phyloP scores from a whole-genome alignment of 177 flowering plant species.

The Tripterygium wilfordii region DNA sequence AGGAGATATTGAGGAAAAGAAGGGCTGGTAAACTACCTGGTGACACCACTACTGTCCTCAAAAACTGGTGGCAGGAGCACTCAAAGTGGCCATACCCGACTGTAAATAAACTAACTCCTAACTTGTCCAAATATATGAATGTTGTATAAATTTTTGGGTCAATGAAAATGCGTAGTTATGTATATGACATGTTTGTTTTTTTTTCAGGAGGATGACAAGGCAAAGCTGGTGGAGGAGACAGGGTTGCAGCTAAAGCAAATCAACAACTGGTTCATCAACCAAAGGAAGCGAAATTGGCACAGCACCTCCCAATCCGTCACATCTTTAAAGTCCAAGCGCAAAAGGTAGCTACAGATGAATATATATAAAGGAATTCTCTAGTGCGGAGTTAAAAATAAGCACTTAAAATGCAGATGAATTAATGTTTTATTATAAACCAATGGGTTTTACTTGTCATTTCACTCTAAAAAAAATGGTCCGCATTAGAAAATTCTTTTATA shows the following conservation, averaged over 20 bases:
- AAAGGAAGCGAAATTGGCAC: constrained; percentile 95
- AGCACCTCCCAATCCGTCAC: constrained; percentile 75
- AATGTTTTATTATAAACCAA: too few relatives aligned
- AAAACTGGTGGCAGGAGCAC: constrained; percentile 95
- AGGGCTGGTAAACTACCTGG: constrained; percentile 98
- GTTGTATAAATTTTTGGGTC: too few relatives aligned
- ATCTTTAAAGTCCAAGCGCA: constrained; percentile 84
- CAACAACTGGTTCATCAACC: too few relatives aligned
- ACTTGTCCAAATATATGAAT: too few relatives aligned
- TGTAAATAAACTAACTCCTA: too few relatives aligned
- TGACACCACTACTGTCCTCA: constrained; percentile 88
- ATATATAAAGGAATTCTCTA: background rate
- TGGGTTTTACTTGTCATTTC: too few relatives aligned
- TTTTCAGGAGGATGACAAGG: constrained; percentile 90
- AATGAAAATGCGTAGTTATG: too few relatives aligned
- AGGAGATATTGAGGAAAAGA: constrained; percentile 87
- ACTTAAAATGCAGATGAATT: background rate
- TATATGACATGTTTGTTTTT: too few relatives aligned
- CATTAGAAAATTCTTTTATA: too few relatives aligned
- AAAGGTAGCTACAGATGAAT: constrained; percentile 51
- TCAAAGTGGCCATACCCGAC: constrained; percentile 99
- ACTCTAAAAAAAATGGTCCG: too few relatives aligned
- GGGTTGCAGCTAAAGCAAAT: constrained; percentile 97
- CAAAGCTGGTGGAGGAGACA: constrained; percentile 92
- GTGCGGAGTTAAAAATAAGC: background rate